phyloP scores from a whole-genome alignment of 2,329 filamentous ascomycete genomes.

The Venturiaceae sp. region DNA sequence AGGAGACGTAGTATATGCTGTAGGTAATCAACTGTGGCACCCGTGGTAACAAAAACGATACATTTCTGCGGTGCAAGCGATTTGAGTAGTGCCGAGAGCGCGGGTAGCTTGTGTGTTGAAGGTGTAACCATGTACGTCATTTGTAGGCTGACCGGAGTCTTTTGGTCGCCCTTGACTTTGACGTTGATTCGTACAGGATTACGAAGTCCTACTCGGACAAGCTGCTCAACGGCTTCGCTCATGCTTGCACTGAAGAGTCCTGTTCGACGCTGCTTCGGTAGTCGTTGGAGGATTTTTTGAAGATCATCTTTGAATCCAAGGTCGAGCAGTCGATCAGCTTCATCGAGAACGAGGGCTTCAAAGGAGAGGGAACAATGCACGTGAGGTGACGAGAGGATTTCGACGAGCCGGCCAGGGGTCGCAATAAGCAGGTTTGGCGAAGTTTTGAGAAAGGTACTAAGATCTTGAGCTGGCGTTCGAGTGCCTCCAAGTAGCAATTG shows the following conservation, averaged over 20 bases:
- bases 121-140: conserved; percentile 75
- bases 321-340: conserved; percentile 87
- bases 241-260: conserved; percentile 92
- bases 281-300: conserved; percentile 68
- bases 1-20: conserved; percentile 67
- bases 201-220: conserved; percentile 81
- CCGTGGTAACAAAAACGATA: conserved; percentile 89
- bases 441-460: conserved; percentile 72
- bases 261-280: conserved; percentile 89
- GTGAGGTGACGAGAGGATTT: conserved; percentile 75
- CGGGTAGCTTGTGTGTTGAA: conserved; percentile 71
- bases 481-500: conserved; percentile 82
- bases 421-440: conserved; percentile 85
- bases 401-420: conserved; percentile 81
- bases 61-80: conserved; percentile 71
- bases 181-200: conserved; percentile 95
- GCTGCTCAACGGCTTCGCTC: conserved; percentile 88
- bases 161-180: conserved; percentile 76
- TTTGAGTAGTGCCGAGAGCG: conserved; percentile 59
- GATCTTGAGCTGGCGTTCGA: conserved; percentile 72
- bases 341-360: conserved; percentile 85
- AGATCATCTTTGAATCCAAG: conserved; percentile 89
- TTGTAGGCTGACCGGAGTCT: conserved; percentile 84
- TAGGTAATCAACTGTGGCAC: conserved; percentile 91
- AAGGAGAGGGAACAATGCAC: conserved; percentile 87